A percentile compares a stretch with the other conserved stretches of the same genome.
phyloP scores from a whole-genome alignment of 2,329 filamentous ascomycete genomes.

The Trichoderma semiorbis region DNA sequence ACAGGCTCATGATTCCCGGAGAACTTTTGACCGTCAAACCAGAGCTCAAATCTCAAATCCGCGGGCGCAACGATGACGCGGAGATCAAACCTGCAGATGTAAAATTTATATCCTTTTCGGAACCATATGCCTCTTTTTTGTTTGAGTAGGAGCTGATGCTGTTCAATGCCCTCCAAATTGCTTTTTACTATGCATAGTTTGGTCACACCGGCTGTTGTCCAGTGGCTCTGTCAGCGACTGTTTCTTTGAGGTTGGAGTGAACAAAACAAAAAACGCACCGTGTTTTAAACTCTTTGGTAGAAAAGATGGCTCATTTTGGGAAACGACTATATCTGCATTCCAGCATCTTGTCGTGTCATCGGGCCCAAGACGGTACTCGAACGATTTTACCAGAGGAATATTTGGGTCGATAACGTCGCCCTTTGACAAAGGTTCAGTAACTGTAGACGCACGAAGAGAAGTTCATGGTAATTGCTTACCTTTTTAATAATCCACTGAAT shows the following conservation, averaged over 20 bases:
- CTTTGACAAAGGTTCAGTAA: neutral
- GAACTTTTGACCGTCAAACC: slow-evolving; percentile 32
- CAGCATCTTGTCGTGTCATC: slow-evolving; percentile 34
- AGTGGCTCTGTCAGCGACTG: neutral
- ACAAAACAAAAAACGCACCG: slow-evolving; percentile 23
- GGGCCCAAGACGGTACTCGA: slow-evolving; percentile 33
- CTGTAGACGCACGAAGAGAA: fast-evolving
- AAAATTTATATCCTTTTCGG: slow-evolving; percentile 35
- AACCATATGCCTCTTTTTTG: slow-evolving; percentile 35
- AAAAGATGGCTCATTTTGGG: slow-evolving; percentile 34
- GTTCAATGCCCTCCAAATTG: slow-evolving; percentile 38
- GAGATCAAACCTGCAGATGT: slow-evolving; percentile 45
- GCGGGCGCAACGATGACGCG: slow-evolving; percentile 54
- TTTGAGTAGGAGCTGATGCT: slow-evolving; percentile 37
- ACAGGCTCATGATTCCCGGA: slow-evolving; percentile 25
- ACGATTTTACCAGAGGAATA: slow-evolving; percentile 25
- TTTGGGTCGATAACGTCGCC: neutral
- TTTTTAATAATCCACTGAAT: slow-evolving; percentile 43
- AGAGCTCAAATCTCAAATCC: slow-evolving; percentile 48
- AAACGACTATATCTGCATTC: slow-evolving; percentile 39
- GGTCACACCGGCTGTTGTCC: slow-evolving; percentile 32
- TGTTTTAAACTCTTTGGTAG: slow-evolving; percentile 38
- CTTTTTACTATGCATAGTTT: slow-evolving; percentile 41
- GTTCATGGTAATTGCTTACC: slow-evolving; percentile 20
- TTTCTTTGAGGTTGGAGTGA: neutral